phyloP scores from a whole-genome alignment of 306 rosid species.

The Hippophae tibetana region DNA sequence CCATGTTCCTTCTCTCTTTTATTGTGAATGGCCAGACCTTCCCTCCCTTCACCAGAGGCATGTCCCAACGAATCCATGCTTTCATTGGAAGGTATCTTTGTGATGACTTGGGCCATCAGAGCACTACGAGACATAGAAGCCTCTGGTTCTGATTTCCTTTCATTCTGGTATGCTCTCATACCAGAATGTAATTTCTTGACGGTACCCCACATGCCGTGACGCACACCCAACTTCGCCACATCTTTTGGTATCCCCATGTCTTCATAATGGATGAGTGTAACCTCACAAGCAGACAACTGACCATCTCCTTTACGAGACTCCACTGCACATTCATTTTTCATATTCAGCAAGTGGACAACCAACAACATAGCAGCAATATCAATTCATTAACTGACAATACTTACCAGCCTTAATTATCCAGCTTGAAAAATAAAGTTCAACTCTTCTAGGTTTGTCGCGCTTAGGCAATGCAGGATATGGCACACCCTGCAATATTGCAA shows the following conservation, averaged over 20 bases:
- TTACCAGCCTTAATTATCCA: constrained; percentile 90
- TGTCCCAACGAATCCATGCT: constrained; percentile 36
- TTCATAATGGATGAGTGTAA: constrained; percentile 77
- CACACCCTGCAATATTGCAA: constrained; percentile 57
- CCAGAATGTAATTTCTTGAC: constrained; percentile 89
- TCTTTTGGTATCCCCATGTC: constrained; percentile 99
- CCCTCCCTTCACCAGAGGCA: constrained; percentile 31
- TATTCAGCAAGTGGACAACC: constrained; percentile 13
- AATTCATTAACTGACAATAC: constrained; percentile 9
- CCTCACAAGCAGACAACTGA: constrained; percentile 82
- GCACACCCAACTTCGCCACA: constrained; percentile 92
- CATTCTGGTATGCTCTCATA: constrained; percentile 88
- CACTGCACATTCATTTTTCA: constrained; percentile 44
- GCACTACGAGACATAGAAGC: constrained; percentile 57
- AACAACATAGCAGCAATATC: constrained; percentile 1
- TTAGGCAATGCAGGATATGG: constrained; percentile 73
- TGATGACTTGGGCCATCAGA: constrained; percentile 64
- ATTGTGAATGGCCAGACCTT: constrained; percentile 16
- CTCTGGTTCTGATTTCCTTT: constrained; percentile 60
- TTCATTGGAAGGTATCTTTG: constrained; percentile 42
- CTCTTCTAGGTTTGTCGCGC: constrained; percentile 95
- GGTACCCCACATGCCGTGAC: constrained; percentile 99
- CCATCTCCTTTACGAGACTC: constrained; percentile 94
- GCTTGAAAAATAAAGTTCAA: constrained; percentile 79
- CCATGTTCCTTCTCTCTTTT: constrained; percentile 33